Conservation (phyloP, 176 grass and related monocot genomes). For the Oryza nivara region DNA sequence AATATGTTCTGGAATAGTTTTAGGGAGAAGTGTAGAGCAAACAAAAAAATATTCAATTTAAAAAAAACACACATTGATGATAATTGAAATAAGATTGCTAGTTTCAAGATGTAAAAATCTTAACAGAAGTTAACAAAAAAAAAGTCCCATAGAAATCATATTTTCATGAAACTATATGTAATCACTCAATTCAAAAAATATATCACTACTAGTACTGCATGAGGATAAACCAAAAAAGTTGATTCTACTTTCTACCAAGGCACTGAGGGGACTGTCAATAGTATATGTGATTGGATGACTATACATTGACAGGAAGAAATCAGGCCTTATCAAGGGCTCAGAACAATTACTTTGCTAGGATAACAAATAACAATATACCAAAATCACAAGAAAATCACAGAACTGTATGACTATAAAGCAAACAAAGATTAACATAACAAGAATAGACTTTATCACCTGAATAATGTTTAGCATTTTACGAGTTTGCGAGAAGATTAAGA, state of each 20-base stretch:
- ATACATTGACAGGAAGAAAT: not conserved
- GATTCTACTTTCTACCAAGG: not conserved
- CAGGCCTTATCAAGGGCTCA: not conserved
- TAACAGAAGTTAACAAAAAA: not conserved
- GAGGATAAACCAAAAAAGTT: not conserved
- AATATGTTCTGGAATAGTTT: not conserved
- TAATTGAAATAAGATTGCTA: not conserved
- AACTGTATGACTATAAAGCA: not conserved
- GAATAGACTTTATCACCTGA: slow-evolving; percentile 54
- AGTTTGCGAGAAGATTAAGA: slow-evolving; percentile 87
- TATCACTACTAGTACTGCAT: not conserved
- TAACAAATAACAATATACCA: not conserved
- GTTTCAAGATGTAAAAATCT: not conserved
- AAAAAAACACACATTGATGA: not conserved
- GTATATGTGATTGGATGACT: not conserved
- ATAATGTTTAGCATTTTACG: slow-evolving; percentile 91
- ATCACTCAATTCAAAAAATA: not conserved
- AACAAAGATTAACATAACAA: slow-evolving; percentile 20
- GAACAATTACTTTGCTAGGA: slow-evolving; percentile 14
- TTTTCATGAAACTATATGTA: not conserved
- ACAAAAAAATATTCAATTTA: not conserved
- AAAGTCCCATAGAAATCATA: not conserved
- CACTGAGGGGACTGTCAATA: not conserved
- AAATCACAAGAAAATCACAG: slow-evolving; percentile 4
- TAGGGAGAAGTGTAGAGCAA: not conserved